These are phyloP conservation scores for Aspergillus tamarii DNA, from an alignment of 2,329 filamentous ascomycete genomes.

Conservation along the genomic window DNA sequence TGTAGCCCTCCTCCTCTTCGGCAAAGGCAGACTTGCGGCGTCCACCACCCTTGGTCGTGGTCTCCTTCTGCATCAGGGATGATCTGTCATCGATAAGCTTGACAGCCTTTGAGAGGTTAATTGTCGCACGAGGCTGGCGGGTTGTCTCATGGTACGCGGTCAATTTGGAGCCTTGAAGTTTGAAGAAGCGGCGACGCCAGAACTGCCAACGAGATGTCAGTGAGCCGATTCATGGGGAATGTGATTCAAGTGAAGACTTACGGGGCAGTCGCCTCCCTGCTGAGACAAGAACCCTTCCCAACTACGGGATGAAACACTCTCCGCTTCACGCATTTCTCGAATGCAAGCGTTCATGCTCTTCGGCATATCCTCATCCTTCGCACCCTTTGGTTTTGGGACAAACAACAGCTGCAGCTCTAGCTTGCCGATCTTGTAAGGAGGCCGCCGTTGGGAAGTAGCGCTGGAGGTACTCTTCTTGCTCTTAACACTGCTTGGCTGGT, in stretches of 20 bases:
- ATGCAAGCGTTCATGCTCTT: slow-evolving; percentile 99
- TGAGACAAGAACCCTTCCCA: slow-evolving; percentile 93
- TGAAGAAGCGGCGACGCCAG: slow-evolving; percentile 98
- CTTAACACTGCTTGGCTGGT: slow-evolving; percentile 83
- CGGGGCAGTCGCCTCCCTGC: slow-evolving; percentile 95
- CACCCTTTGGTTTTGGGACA: slow-evolving; percentile 85
- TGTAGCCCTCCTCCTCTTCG: slow-evolving; percentile 98
- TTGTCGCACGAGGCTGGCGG: slow-evolving; percentile 91
- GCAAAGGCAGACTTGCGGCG: slow-evolving; percentile 94
- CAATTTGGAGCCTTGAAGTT: slow-evolving; percentile 84
- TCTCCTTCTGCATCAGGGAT: slow-evolving; percentile 80
- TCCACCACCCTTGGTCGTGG: slow-evolving; percentile 72
- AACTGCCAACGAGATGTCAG: slow-evolving; percentile 60
- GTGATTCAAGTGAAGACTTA: slow-evolving; percentile 56
- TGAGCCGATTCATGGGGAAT: background rate
- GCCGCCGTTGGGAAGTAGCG: slow-evolving; percentile 64
- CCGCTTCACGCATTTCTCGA: slow-evolving; percentile 87
- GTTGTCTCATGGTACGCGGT: slow-evolving; percentile 97
- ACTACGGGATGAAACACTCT: slow-evolving; percentile 74
- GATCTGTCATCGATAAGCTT: slow-evolving; percentile 92
- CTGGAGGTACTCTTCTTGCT: slow-evolving; percentile 77
- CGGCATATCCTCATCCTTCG: slow-evolving; percentile 92
- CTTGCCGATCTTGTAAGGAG: slow-evolving; percentile 96
- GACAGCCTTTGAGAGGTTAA: slow-evolving; percentile 90
- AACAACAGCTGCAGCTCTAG: slow-evolving; percentile 92